Evolutionary conservation across 129 eudicot species (phyloP), one percentile per base, ranked within the genome.

Genomic region (Sambucus nigra): DNA sequence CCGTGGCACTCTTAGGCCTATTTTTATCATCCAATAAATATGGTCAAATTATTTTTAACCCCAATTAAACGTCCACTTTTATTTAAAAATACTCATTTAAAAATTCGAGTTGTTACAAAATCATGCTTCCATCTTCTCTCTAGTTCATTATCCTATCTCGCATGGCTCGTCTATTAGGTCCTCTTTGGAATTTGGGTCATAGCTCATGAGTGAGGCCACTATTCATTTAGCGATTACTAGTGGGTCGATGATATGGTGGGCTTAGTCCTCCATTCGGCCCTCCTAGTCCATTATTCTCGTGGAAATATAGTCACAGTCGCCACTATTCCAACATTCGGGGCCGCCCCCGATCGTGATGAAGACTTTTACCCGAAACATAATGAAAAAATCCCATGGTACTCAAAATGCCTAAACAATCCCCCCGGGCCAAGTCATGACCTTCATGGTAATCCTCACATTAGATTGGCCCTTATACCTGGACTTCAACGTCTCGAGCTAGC

Each of bases 341-440:
- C n/a, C n/a, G n/a, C 84, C 21, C 64, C 72, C 55, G 83, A 77
- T 25, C 72, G 69, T 13, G 83, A 77, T 21, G 83, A 77, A 57
- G 83, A 72, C 13, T 77, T 75, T 56, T 73, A 72, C 48, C 84
- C 84, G n/a, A n/a, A n/a, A n/a, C n/a, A n/a, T n/a, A n/a, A n/a
- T n/a, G n/a, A n/a, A n/a, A n/a, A n/a, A n/a, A n/a, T n/a, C n/a
- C n/a, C n/a, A n/a, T n/a, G n/a, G n/a, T n/a, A n/a, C n/a, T n/a
- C n/a, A n/a, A n/a, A 0, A 53, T 52, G 68, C 52, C 60, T 77
- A 19, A 73, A 72, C 70, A 77, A 77, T n/a, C 52, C 79, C 76
- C 2, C 38, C 63, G 9, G 84, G 84, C 17, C 61, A 73, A n/a
- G 22, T 71, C 27, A 21, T 63, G 55, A 67, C 72, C 48, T 68